Evolutionary conservation across 805 yeast species (phyloP), one percentile per base, ranked within the genome.

Genomic region (Blastobotrys chiropterorum): DNA sequence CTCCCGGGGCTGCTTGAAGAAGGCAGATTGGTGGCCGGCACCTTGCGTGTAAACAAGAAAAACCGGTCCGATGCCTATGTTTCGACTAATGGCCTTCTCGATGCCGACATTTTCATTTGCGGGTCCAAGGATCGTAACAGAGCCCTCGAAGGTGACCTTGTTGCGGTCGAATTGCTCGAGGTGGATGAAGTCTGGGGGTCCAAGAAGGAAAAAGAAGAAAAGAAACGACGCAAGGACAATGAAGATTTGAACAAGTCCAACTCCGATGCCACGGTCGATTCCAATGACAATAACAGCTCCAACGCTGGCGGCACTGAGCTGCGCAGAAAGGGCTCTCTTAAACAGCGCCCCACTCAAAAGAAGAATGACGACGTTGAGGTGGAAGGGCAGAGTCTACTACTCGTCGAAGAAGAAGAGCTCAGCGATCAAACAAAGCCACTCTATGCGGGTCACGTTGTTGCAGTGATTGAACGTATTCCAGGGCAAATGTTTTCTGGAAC

Each of bases 141-240:
- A 67, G 98, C 99, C 1, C 73, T 94, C 50, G 99, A 94, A 69
- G 97, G 97, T 52, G 99, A 94, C 67, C 72, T 89, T 48, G 99
- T 94, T 40, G 99, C 99, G 0, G 90, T 94, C 19, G 99, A 94
- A 68, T 77, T 94, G 56, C 78, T 94, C 52, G 87, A 86, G 19
- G 99, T 94, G 40, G 97, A 94, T 68, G 99, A 94, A 65, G 99
- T 94, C 31, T 94, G 99, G 99, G 89, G 82, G 31, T 85, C 96
- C 20, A 94, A 92, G 68, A 84, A 89, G 64, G 99, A 94, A 68
- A 94, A 94, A 66, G 99, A 94, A 66, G 98, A 94, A 62, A 94
- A 94, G 71, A 94, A 94, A 71, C 82, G 96, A 71, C 81, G 97
- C 68, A 85, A 90, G 59, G 77, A 73, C 46, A 67, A 59, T 15